phyloP scores from a whole-genome alignment of 2,329 filamentous ascomycete species.

The Verticillium albo-atrum region DNA sequence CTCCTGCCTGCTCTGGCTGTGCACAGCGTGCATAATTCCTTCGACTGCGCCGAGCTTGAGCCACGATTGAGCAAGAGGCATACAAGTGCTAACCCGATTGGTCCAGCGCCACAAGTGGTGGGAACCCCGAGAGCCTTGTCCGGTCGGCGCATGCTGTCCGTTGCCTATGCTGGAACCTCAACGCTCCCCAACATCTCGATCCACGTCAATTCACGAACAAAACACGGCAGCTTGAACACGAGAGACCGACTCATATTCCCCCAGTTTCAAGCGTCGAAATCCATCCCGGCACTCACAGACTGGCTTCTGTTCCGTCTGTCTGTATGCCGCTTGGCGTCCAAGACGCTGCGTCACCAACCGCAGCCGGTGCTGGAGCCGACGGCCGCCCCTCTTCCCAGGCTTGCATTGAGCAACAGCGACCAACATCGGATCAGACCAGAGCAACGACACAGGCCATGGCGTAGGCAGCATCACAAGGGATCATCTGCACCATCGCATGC shows the following conservation, averaged over 20 bases:
- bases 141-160: neutral
- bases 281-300: neutral
- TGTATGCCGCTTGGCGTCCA: neutral
- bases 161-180: neutral
- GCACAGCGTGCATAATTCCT: too few relatives aligned
- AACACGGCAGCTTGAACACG: neutral
- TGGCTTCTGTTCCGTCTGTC: neutral
- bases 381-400: neutral
- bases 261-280: neutral
- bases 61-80: too few relatives aligned
- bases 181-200: neutral
- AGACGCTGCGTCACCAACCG: neutral
- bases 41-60: too few relatives aligned
- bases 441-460: neutral
- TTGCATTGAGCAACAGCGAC: neutral
- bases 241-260: neutral
- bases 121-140: too few relatives aligned
- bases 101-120: too few relatives aligned
- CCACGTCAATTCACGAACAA: neutral
- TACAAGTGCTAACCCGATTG: too few relatives aligned
- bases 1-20: too few relatives aligned
- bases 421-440: neutral
- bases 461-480: neutral
- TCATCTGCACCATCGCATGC: neutral
- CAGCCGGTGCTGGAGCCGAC: neutral